These are phyloP conservation scores for Westerdykella aurantiaca DNA, from an alignment of 2,329 filamentous ascomycete species.

Conservation along the genomic window DNA sequence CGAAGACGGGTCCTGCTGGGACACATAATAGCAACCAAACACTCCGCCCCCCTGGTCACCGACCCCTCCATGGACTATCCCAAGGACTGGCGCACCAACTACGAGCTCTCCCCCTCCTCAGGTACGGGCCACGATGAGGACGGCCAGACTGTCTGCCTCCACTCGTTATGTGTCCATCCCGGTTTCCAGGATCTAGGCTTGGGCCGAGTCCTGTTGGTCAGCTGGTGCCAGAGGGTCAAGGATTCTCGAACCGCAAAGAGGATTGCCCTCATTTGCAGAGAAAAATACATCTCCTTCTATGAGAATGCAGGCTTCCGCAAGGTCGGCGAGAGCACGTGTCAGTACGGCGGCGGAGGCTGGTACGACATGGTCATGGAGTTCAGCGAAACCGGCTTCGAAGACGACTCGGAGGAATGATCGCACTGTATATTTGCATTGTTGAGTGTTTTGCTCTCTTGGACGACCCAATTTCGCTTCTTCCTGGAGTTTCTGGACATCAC, in stretches of 20 bases:
- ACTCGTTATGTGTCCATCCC: conserved; percentile 75
- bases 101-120: conserved; percentile 21
- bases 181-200: conserved; percentile 68
- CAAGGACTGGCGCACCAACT: conserved; percentile 54
- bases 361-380: conserved; percentile 62
- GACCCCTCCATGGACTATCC: conserved; percentile 74
- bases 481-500: too few species aligned
- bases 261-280: conserved; percentile 70
- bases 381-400: neutral
- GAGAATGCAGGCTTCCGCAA: conserved; percentile 66
- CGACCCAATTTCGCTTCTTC: too few species aligned
- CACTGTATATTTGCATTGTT: neutral
- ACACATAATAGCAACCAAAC: conserved; percentile 72
- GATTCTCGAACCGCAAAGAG: conserved; percentile 64
- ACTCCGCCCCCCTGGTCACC: conserved; percentile 56
- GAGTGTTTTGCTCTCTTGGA: neutral
- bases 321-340: conserved; percentile 60
- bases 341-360: conserved; percentile 77
- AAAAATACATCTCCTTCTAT: conserved; percentile 70
- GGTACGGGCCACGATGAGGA: conserved; percentile 62
- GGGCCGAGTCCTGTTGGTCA: conserved; percentile 66
- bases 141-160: conserved; percentile 71
- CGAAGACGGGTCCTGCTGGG: conserved; percentile 64
- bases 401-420: neutral
- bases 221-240: conserved; percentile 72